phyloP scores from a whole-genome alignment of 139 green algal species.

The Chlamydomonas applanata region DNA sequence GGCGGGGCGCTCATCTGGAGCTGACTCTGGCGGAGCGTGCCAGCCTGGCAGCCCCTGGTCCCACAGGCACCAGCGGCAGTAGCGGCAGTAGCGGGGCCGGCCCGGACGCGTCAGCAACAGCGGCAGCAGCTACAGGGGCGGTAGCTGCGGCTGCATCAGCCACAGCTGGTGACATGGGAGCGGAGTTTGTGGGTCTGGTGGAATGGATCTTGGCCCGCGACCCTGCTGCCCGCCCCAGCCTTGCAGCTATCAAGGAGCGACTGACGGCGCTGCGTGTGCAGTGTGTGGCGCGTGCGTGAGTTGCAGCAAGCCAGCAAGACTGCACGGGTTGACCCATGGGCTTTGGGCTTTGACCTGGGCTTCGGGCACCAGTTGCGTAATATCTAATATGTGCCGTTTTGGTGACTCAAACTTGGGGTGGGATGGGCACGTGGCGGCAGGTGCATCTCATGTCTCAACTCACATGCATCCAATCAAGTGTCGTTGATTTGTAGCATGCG shows the following conservation, averaged over 20 bases:
- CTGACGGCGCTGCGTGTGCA: neutral
- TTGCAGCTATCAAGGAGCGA: conserved; percentile 20
- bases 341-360: too few relatives aligned
- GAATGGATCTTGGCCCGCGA: conserved; percentile 69
- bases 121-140: neutral
- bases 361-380: too few relatives aligned
- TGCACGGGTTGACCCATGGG: too few relatives aligned
- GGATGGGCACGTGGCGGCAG: too few relatives aligned
- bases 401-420: too few relatives aligned
- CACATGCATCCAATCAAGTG: too few relatives aligned
- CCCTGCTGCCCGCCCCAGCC: conserved; percentile 43
- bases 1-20: conserved; percentile 8
- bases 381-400: too few relatives aligned
- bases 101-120: too few relatives aligned
- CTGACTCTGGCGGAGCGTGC: conserved; percentile 26
- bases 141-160: neutral
- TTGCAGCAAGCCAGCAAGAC: too few relatives aligned
- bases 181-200: conserved; percentile 54
- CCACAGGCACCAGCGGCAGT: too few relatives aligned
- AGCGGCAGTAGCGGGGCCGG: neutral
- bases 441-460: too few relatives aligned
- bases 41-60: neutral
- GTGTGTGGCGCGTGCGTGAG: neutral
- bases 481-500: too few relatives aligned
- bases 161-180: neutral